Conservation (phyloP, 208 protist genomes). For the Angomonas deanei region DNA sequence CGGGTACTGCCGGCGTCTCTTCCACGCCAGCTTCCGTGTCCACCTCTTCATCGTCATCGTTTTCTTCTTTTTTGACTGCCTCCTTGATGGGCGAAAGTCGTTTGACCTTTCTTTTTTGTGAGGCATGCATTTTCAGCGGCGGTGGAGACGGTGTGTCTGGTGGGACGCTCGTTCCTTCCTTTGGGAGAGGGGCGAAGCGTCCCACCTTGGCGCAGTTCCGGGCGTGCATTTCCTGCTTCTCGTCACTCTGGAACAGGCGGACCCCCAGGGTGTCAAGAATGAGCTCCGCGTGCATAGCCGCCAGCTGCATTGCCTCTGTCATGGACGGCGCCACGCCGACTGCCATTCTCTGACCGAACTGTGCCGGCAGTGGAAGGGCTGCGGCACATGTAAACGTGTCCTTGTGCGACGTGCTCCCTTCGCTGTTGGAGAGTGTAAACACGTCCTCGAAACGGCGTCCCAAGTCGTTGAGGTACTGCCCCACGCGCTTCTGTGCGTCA, state of each 20-base stretch:
- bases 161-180: slow-evolving; percentile 10
- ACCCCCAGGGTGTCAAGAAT: slow-evolving; percentile 84
- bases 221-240: slow-evolving; percentile 54
- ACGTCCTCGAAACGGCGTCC: slow-evolving; percentile 68
- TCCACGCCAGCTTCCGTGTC: not conserved
- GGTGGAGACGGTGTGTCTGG: slow-evolving; percentile 59
- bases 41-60: not conserved
- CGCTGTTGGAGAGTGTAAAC: slow-evolving; percentile 41
- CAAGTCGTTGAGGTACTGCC: slow-evolving; percentile 56
- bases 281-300: slow-evolving; percentile 87
- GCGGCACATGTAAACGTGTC: slow-evolving; percentile 37
- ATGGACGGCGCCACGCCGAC: slow-evolving; percentile 59
- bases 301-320: slow-evolving; percentile 61
- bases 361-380: slow-evolving; percentile 57
- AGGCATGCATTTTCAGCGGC: slow-evolving; percentile 32
- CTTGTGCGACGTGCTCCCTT: slow-evolving; percentile 31
- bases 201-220: slow-evolving; percentile 46
- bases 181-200: slow-evolving; percentile 42
- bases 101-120: not conserved
- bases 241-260: slow-evolving; percentile 52
- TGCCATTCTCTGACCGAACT: slow-evolving; percentile 72
- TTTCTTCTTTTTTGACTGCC: not conserved
- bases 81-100: not conserved
- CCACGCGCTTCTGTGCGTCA: slow-evolving; percentile 43
- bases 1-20: not conserved